phyloP scores from a whole-genome alignment of 805 yeast genomes.

The Metschnikowia koreensis region DNA sequence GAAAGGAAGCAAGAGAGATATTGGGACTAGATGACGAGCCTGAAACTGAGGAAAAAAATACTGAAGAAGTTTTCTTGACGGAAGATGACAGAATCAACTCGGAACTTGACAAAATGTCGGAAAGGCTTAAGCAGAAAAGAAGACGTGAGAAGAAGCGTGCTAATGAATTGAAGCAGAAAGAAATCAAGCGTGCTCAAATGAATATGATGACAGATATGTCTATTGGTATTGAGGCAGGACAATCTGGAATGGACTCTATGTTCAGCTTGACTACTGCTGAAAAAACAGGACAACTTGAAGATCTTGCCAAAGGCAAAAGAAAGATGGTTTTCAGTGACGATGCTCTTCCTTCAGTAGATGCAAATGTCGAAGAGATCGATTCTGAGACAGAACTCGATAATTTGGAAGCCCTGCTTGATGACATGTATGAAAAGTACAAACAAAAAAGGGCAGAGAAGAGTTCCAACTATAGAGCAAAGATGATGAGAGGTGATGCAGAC shows the following conservation, averaged over 20 bases:
- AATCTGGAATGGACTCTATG: slow-evolving; percentile 70
- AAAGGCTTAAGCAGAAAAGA: slow-evolving; percentile 61
- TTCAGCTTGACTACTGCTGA: slow-evolving; percentile 85
- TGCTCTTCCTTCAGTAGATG: not conserved
- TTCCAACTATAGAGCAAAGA: slow-evolving; percentile 66
- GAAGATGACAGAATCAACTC: slow-evolving; percentile 90
- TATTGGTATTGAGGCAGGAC: slow-evolving; percentile 90
- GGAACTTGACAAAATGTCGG: slow-evolving; percentile 73
- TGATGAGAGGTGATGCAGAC: slow-evolving; percentile 70
- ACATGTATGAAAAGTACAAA: slow-evolving; percentile 74
- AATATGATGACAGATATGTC: slow-evolving; percentile 91
- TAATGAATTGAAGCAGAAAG: slow-evolving; percentile 84
- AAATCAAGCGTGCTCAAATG: slow-evolving; percentile 89
- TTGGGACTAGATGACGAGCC: slow-evolving; percentile 65
- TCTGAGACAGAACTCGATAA: slow-evolving; percentile 58
- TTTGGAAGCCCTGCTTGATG: slow-evolving; percentile 78
- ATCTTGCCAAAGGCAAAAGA: slow-evolving; percentile 75
- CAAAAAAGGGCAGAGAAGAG: slow-evolving; percentile 64
- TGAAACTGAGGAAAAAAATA: slow-evolving; percentile 45
- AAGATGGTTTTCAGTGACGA: slow-evolving; percentile 47
- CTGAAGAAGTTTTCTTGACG: slow-evolving; percentile 67
- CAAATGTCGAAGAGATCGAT: slow-evolving; percentile 18
- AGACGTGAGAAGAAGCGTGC: slow-evolving; percentile 81
- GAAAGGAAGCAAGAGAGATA: slow-evolving; percentile 77
- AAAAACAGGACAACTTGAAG: slow-evolving; percentile 76